Base-by-base conservation (phyloP, 371 early-diverging fungal genomes). In the Apophysomyces ossiformis region DNA sequence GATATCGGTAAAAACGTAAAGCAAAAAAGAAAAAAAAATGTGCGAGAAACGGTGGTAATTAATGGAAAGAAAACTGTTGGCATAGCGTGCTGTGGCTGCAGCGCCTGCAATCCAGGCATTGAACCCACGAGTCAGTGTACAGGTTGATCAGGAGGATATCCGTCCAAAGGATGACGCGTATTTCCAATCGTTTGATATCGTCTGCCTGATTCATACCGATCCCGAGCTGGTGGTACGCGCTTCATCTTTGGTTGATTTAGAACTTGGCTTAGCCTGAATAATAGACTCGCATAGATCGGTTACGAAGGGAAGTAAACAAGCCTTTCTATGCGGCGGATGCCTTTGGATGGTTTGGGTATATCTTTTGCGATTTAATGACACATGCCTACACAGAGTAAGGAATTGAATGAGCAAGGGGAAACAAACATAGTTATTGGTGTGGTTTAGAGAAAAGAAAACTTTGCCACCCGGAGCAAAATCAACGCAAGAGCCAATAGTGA, bases 341-440 rank as follows among this genome's bases (percentile, higher is more conserved):
- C 0, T 86, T 87, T 68, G 97, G 97, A 13, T 79, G 89, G 69
- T 86, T 85, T 64, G 95, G 96, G 7, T 96, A 88, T 71, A 85
- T 94, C 15, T 95, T 96, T 71, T 86, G 87, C 61, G 96, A 97
- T 77, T 71, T 96, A 61, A 74, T 69, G 1, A 65, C 78, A 2
- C 93, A 95, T 72, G 72, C 85, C 9, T 96, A 86, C 78, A 71
- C 89, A 13, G 86, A 86, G 89, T 86, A 86, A 75, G 79, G 65
- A 7, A 1, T 3, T 26, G 32, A 9, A 41, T 13, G 16, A 0
- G 35, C 12, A 38, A 35, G 41, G 12, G 63, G 12, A 15, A 12
- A 13, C 45, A 36, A 50, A n/a, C 26, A 56, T 44, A 15, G 15
- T 60, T 39, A 50, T 58, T 26, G 12, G 35, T 47, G 15, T 50